phyloP scores from a whole-genome alignment of 2,329 filamentous ascomycete species.

The Alternaria angustiovoidea region DNA sequence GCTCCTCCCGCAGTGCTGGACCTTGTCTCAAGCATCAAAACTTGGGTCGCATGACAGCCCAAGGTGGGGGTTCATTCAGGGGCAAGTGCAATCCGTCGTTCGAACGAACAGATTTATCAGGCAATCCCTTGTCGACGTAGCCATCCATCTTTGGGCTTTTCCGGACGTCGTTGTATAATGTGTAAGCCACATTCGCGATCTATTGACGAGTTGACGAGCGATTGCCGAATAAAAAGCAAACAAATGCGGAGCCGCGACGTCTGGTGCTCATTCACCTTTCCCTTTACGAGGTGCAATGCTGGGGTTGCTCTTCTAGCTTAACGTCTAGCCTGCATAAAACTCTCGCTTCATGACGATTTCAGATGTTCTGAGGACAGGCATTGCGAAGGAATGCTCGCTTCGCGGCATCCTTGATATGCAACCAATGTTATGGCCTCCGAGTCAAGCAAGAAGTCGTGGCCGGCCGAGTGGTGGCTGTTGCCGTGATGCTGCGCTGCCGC shows the following conservation, averaged over 20 bases:
- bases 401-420: neutral
- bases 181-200: conserved; percentile 4
- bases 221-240: conserved; percentile 13
- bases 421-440: neutral
- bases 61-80: conserved; percentile 29
- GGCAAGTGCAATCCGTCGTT: conserved; percentile 11
- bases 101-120: neutral
- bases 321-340: conserved; percentile 16
- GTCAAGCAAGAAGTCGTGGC: neutral
- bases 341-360: conserved; percentile 1
- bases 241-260: conserved; percentile 7
- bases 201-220: conserved; percentile 4
- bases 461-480: neutral
- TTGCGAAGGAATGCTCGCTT: neutral
- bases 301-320: conserved; percentile 10
- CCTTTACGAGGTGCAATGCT: neutral
- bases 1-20: conserved; percentile 43
- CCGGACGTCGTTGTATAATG: neutral
- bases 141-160: neutral
- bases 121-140: neutral
- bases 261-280: conserved; percentile 2
- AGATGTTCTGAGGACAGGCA: neutral
- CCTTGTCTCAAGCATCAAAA: conserved; percentile 20
- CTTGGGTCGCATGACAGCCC: conserved; percentile 31
- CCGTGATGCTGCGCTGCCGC: neutral